Percentiles rank a stretch among this genome's conserved stretches.
Evolutionary conservation across 768 basidiomycete genomes (phyloP).

Genomic region (Hygrocybe punicea): DNA sequence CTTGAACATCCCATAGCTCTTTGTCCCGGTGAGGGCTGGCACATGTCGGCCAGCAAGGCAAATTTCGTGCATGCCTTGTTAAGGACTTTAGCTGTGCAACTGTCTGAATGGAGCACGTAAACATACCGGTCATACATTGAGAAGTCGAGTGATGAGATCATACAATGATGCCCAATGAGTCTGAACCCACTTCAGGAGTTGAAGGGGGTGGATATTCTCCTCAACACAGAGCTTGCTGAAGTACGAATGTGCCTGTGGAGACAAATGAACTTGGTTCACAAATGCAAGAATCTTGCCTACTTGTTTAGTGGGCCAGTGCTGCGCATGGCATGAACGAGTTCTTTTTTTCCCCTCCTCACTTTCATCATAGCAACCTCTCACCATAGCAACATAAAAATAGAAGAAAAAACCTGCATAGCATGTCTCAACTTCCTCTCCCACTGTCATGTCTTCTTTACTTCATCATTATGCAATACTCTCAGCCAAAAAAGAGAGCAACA

Average conservation of each 20-base stretch:
- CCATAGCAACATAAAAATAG: too few species aligned
- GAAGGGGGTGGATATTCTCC: conserved; percentile 16
- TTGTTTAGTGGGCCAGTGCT: too few species aligned
- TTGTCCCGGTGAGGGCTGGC: not conserved
- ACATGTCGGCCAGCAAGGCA: not conserved
- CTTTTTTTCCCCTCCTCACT: too few species aligned
- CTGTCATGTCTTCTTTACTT: too few species aligned
- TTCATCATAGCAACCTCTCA: too few species aligned
- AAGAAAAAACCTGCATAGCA: too few species aligned
- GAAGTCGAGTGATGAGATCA: not conserved
- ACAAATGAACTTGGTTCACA: conserved; percentile 19
- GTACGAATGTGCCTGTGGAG: conserved; percentile 25
- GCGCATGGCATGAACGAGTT: too few species aligned
- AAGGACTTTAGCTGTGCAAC: not conserved
- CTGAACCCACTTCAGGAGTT: conserved; percentile 25
- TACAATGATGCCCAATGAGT: too few species aligned
- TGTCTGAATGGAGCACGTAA: not conserved
- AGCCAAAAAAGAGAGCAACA: too few species aligned
- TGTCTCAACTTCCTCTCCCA: too few species aligned
- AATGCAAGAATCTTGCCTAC: not conserved
- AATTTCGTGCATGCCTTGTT: not conserved
- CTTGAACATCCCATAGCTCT: not conserved
- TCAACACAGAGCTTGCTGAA: conserved; percentile 17
- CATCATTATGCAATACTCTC: too few species aligned
- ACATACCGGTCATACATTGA: not conserved